These are phyloP conservation scores for Ophiostoma ulmi DNA, from an alignment of 2,329 filamentous ascomycete species.

Conservation along the genomic window DNA sequence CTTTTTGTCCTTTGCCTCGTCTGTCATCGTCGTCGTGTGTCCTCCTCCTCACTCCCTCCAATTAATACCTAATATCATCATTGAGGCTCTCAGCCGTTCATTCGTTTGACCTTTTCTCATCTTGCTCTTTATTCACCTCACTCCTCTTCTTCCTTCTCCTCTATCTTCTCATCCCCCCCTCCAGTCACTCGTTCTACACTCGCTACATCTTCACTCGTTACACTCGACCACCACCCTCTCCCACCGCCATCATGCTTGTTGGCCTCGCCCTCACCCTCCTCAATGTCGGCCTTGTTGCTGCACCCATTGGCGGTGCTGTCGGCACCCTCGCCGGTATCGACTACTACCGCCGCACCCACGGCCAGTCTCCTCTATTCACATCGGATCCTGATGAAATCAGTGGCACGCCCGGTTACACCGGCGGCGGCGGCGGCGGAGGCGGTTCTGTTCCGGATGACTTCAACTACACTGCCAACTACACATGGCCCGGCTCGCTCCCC, in stretches of 20 bases:
- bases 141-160: not conserved
- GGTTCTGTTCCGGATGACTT: constrained; percentile 32
- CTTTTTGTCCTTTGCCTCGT: not conserved
- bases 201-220: constrained; percentile 3
- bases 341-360: constrained; percentile 39
- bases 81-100: constrained; percentile 1
- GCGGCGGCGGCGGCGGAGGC: constrained; percentile 14
- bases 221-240: not conserved
- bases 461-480: constrained; percentile 22
- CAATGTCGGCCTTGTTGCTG: constrained; percentile 45
- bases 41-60: not conserved
- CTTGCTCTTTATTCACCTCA: not conserved
- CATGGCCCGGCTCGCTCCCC: constrained; percentile 27
- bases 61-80: not conserved
- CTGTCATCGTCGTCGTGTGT: constrained; percentile 4
- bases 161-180: not conserved
- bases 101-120: constrained; percentile 6
- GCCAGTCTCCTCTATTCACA: constrained; percentile 44
- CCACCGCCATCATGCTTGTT: constrained; percentile 34
- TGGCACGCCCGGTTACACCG: constrained; percentile 24
- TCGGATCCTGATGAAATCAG: constrained; percentile 27
- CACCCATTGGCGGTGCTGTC: constrained; percentile 32
- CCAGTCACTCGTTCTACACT: not conserved
- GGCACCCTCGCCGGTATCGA: constrained; percentile 48
- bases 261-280: constrained; percentile 41